Base-by-base conservation (phyloP, 2,329 filamentous ascomycete species). In the Neophaeococcomyces aloes region DNA sequence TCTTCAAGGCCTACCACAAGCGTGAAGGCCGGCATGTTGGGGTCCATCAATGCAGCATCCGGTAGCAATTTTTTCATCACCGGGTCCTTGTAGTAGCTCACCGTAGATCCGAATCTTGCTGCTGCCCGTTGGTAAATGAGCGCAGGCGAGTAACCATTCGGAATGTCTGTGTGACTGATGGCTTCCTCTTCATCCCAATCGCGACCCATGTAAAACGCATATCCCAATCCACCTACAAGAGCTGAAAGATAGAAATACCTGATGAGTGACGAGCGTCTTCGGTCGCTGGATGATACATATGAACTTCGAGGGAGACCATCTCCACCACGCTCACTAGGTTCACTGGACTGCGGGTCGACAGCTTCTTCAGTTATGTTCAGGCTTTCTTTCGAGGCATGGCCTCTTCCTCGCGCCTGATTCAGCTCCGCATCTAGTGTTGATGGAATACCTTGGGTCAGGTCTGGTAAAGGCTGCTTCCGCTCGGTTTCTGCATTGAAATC, bases 51-150 rank as follows among this genome's bases (percentile, higher is more conserved):
- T 46, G 70, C 65, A 13, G 39, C 39, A 29, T 72, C 75, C 5
- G 76, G 91, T 15, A 98, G 74, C 46, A 98, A 75, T 71, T 95
- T 95, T 46, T 86, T 80, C 64, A 96, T 96, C 7, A 88, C 83
- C 2, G 91, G 91, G 57, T 96, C 89, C 54, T 89, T 89, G 69
- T 96, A 98, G 70, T 96, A 96, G 53, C 80, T 83, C 48, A 91
- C 74, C 46, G 86, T 78, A 51, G 85, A 81, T 48, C 72, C 73
- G 55, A 86, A 71, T 42, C 91, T 81, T 42, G 87, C 81, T 57
- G 74, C 79, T 41, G 81, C 79, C 47, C 91, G 84, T 56, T 79
- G 78, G 72, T 84, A 96, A 76, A 91, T 91, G 23, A 83, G 70
- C 2, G 67, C 69, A 1, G 82, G 62, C 2, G 75, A 72, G 84